Conservation (phyloP, 2,329 filamentous ascomycete genomes). For the Exophiala spinifera region DNA sequence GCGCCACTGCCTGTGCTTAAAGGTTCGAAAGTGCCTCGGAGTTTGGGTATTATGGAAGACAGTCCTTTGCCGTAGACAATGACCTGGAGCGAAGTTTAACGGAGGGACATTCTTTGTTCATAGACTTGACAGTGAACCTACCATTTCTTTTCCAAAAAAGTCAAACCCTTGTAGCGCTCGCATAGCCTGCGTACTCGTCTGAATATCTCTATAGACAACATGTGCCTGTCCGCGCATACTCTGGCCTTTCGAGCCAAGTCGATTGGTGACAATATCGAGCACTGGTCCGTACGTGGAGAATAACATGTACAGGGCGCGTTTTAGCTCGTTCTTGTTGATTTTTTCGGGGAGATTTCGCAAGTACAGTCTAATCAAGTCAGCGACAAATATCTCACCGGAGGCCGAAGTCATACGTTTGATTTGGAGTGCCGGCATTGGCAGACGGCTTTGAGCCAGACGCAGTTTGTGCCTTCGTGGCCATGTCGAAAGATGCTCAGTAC, state of each 20-base stretch:
- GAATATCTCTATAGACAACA: slow-evolving; percentile 81
- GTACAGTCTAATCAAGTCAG: slow-evolving; percentile 66
- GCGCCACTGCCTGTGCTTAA: slow-evolving; percentile 53
- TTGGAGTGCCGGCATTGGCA: slow-evolving; percentile 58
- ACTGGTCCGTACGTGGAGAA: slow-evolving; percentile 93
- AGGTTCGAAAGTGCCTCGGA: slow-evolving; percentile 84
- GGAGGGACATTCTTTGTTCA: neutral
- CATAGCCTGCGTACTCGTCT: slow-evolving; percentile 93
- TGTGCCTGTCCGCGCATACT: slow-evolving; percentile 97
- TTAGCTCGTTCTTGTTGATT: slow-evolving; percentile 82
- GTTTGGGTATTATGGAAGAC: slow-evolving; percentile 81
- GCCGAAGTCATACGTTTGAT: slow-evolving; percentile 63
- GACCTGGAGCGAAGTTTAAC: slow-evolving; percentile 56
- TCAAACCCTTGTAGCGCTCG: slow-evolving; percentile 78
- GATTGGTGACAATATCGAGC: slow-evolving; percentile 74
- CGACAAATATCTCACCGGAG: neutral
- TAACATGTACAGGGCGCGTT: slow-evolving; percentile 83
- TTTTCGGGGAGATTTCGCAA: slow-evolving; percentile 86
- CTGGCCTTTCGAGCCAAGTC: slow-evolving; percentile 64
- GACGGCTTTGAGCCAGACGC: slow-evolving; percentile 17
- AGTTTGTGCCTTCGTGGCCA: slow-evolving; percentile 2
- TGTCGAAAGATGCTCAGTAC: neutral
- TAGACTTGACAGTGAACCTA: slow-evolving; percentile 13
- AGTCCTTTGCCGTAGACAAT: slow-evolving; percentile 88
- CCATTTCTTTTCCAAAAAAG: slow-evolving; percentile 81